Evolutionary conservation across 2,329 filamentous ascomycete genomes (phyloP), one percentile per base, ranked within the genome.

Genomic region (Calonectria naviculata): DNA sequence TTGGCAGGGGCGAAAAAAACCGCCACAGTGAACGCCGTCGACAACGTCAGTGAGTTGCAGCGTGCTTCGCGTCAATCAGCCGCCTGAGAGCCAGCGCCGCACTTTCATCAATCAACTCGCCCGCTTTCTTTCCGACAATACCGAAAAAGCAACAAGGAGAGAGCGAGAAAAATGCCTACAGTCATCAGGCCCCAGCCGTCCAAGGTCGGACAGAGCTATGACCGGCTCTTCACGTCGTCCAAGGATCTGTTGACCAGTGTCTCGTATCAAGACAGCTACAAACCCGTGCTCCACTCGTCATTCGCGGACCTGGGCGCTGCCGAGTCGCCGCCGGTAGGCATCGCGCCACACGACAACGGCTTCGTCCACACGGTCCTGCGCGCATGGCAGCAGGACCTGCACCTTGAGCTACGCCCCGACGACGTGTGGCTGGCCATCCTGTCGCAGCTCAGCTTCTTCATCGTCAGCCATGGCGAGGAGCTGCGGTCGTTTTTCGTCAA

Each of bases 321-420:
- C 28, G 65, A 56, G 38, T 41, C 46, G 2, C 38, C 46, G 28
- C 38, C 46, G 28, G 19, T 46, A n/a, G 54, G 54, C 28, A 28
- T 67, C 21, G 54, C 44, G 29, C 65, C 52, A 7, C 38, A 67
- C 17, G 54, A 42, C n/a, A 67, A 67, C 13, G 65, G 65, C 54
- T 67, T 67, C 54, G 65, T 67, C n/a, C 46, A 67, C 42, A 56
- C 46, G 2, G 38, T 67, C 15, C 38, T 67, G 26, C 65, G 52
- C 52, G 65, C 65, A 46, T 67, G 42, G 28, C 65, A 67, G 52
- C 72, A 76, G 26, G 69, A 76, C 56, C 68, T 70, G n/a, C 73
- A 75, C 42, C 74, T 75, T 4, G 65, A 67, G 34, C 65, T 76
- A 26, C 75, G 72, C 7, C 72, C 71, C 7, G 73, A 75, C 24